A percentile compares a stretch with the other conserved stretches of the same genome.
Conservation (phyloP, 2,329 filamentous ascomycete species). For the Sporothrix protearum region DNA sequence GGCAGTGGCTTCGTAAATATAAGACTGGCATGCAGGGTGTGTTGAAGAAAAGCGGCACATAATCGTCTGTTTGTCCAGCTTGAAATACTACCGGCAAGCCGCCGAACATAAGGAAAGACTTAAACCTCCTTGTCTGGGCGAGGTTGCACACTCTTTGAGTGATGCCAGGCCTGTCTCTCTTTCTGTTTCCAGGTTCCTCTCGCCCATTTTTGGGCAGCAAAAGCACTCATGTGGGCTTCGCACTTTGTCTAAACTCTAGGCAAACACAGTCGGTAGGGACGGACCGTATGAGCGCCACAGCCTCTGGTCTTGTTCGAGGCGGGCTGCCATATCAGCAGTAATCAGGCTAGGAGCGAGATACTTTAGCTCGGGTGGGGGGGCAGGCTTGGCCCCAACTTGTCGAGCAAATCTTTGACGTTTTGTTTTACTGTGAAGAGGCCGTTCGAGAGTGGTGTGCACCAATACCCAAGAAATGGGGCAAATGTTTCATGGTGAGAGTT, state of each 20-base stretch:
- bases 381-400: neutral
- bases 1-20: constrained; percentile 7
- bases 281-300: constrained; percentile 41
- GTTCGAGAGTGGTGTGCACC: neutral
- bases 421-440: neutral
- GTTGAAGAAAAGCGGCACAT: neutral
- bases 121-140: neutral
- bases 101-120: neutral
- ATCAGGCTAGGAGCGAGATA: constrained; percentile 23
- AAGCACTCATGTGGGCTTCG: neutral
- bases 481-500: neutral
- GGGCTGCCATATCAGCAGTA: constrained; percentile 9
- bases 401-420: neutral
- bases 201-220: neutral
- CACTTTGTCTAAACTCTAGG: neutral
- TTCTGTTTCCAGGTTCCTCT: neutral
- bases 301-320: neutral
- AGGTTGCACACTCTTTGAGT: neutral
- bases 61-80: neutral
- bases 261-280: constrained; percentile 39
- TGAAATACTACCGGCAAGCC: constrained; percentile 3
- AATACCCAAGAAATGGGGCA: neutral
- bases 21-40: neutral
- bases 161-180: neutral
- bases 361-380: constrained; percentile 29